Conservation (phyloP, 495 filamentous ascomycete genomes). For the Immersiella caudata region DNA sequence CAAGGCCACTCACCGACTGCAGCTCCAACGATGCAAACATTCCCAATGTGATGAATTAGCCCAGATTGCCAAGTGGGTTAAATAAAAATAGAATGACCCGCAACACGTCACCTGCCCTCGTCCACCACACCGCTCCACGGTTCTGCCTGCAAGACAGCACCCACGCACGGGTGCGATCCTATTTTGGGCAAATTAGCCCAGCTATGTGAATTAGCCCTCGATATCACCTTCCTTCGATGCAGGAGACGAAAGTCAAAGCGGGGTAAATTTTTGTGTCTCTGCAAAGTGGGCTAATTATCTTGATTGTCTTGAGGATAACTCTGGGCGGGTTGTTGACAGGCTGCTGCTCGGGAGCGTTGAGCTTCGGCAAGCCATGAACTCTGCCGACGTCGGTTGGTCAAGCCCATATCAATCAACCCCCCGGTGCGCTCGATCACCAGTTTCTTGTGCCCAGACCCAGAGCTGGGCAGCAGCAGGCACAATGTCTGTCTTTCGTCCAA, state of each 20-base stretch:
- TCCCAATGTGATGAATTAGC: conserved; percentile 31
- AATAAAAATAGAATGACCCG: background rate
- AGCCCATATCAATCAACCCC: no score
- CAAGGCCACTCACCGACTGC: conserved; percentile 5
- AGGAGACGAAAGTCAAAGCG: background rate
- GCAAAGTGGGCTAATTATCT: background rate
- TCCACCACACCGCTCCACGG: background rate
- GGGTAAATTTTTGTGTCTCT: background rate
- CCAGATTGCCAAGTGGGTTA: conserved; percentile 20
- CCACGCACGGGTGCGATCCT: background rate
- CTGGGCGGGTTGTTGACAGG: background rate
- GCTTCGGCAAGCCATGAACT: background rate
- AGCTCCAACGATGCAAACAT: background rate
- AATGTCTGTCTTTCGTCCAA: no score
- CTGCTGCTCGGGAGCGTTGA: conserved; percentile 10
- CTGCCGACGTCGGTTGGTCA: conserved; percentile 10
- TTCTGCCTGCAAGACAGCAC: no score
- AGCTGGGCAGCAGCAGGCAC: no score
- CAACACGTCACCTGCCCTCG: background rate
- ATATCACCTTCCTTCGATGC: background rate
- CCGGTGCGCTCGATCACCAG: no score
- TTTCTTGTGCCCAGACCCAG: no score
- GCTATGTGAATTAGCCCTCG: no score
- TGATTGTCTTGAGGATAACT: background rate
- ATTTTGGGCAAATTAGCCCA: conserved; percentile 36